A percentile compares a stretch with the other conserved stretches of the same genome.
Evolutionary conservation across 2,329 filamentous ascomycete genomes (phyloP).

Genomic region (Fonsecaea pugnacius): DNA sequence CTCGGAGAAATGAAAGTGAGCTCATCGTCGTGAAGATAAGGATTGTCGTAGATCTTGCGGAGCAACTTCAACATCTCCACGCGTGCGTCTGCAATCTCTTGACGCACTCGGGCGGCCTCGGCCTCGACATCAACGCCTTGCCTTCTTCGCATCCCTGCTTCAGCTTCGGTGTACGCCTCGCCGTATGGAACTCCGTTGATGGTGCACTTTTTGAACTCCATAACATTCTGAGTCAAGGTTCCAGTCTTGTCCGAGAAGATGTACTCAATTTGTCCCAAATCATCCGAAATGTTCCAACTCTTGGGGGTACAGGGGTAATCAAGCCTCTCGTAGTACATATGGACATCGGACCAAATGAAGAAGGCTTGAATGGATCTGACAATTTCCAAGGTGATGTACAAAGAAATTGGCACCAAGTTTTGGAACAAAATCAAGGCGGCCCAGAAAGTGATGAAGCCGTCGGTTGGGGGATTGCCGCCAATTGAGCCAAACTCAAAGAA

Average conservation of each 20-base stretch:
- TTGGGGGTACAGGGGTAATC: conserved; percentile 96
- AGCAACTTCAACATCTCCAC: conserved; percentile 72
- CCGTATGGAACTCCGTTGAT: conserved; percentile 96
- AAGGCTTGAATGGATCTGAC: conserved; percentile 89
- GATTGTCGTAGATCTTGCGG: conserved; percentile 81
- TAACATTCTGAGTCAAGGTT: conserved; percentile 87
- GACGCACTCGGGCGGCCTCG: conserved; percentile 71
- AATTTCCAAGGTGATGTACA: conserved; percentile 97
- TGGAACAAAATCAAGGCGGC: conserved; percentile 93
- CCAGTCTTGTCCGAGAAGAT: conserved; percentile 97
- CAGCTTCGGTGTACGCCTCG: conserved; percentile 95
- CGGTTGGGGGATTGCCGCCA: conserved; percentile 72
- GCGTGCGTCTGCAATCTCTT: conserved; percentile 79
- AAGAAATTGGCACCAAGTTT: conserved; percentile 96
- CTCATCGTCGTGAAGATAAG: conserved; percentile 85
- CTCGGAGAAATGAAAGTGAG: conserved; percentile 91
- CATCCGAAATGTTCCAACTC: conserved; percentile 98
- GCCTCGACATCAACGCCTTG: conserved; percentile 84
- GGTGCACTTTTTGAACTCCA: conserved; percentile 99
- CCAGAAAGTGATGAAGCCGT: conserved; percentile 97
- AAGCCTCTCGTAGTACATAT: conserved; percentile 96
- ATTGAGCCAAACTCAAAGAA: conserved; percentile 88
- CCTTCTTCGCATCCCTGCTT: conserved; percentile 93
- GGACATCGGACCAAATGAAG: conserved; percentile 94
- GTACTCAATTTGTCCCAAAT: conserved; percentile 97